phyloP scores from a whole-genome alignment of 805 yeast species.

The Candida qinlingensis region DNA sequence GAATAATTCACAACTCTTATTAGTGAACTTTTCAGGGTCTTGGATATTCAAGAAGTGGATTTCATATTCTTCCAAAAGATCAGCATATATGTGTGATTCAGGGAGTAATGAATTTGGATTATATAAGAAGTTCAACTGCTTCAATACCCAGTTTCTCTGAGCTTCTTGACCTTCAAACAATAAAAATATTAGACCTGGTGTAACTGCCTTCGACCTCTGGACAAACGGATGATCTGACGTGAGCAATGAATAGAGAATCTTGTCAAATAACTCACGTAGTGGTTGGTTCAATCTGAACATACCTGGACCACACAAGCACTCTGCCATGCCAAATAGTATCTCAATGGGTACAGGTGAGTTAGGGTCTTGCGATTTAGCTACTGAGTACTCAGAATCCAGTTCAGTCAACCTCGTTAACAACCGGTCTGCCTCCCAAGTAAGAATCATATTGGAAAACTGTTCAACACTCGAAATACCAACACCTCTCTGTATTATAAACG shows the following conservation, averaged over 20 bases:
- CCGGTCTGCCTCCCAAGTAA: slow-evolving; percentile 25
- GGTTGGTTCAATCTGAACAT: slow-evolving; percentile 36
- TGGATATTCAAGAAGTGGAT: slow-evolving; percentile 49
- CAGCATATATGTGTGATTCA: slow-evolving; percentile 26
- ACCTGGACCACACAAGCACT: slow-evolving; percentile 49
- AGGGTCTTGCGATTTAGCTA: slow-evolving; percentile 1
- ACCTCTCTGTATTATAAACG: slow-evolving; percentile 45
- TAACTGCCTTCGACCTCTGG: slow-evolving; percentile 18
- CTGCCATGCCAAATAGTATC: slow-evolving; percentile 31
- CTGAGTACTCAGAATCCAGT: not conserved
- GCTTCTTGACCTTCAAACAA: slow-evolving; percentile 46
- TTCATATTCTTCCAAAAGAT: slow-evolving; percentile 51
- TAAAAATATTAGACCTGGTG: slow-evolving; percentile 51
- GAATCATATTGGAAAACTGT: slow-evolving; percentile 14
- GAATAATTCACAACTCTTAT: slow-evolving; percentile 35
- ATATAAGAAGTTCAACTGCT: slow-evolving; percentile 22
- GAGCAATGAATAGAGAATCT: slow-evolving; percentile 28
- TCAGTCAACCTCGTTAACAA: slow-evolving; percentile 8
- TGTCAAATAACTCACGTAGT: slow-evolving; percentile 34
- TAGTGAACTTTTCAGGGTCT: slow-evolving; percentile 43
- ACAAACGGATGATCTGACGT: slow-evolving; percentile 26
- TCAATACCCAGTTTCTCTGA: slow-evolving; percentile 46
- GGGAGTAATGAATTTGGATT: slow-evolving; percentile 6
- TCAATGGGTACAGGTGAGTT: slow-evolving; percentile 10
- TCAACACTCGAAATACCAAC: slow-evolving; percentile 26